Conservation (phyloP, 177 flowering plant genomes). For the Tripterygium wilfordii region DNA sequence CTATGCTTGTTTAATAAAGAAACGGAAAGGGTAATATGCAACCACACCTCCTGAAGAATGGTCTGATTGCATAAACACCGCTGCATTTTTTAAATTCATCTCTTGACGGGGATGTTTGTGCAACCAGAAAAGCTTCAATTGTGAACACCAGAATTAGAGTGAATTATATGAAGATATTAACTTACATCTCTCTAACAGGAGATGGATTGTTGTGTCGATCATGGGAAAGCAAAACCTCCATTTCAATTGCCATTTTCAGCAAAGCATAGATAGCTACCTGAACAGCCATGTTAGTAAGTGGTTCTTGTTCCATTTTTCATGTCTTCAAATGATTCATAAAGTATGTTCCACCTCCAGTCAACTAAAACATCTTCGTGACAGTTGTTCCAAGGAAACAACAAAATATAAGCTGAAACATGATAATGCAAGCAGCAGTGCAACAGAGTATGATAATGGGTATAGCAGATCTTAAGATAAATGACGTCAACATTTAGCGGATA, state of each 20-base stretch:
- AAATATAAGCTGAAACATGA: not conserved
- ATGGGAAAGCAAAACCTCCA: constrained; percentile 31
- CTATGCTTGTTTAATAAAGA: too few relatives aligned
- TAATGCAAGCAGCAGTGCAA: not conserved
- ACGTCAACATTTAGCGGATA: not conserved
- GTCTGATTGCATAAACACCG: too few relatives aligned
- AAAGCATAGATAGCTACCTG: constrained; percentile 59
- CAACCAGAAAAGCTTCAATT: too few relatives aligned
- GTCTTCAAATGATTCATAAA: constrained; percentile 2
- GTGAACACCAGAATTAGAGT: too few relatives aligned
- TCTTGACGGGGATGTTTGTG: too few relatives aligned
- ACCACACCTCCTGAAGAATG: too few relatives aligned
- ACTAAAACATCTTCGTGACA: not conserved
- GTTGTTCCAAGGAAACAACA: constrained; percentile 2
- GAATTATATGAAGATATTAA: not conserved
- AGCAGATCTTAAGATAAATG: not conserved
- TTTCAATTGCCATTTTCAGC: constrained; percentile 36
- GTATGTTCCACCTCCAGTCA: constrained; percentile 2
- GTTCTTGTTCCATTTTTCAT: constrained; percentile 1
- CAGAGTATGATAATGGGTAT: not conserved
- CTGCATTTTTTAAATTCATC: too few relatives aligned
- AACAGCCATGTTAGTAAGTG: constrained; percentile 7
- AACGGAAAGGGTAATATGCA: too few relatives aligned
- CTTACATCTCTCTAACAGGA: constrained; percentile 49
- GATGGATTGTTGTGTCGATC: constrained; percentile 24